Percentiles rank a stretch among this genome's conserved stretches.
phyloP scores from a whole-genome alignment of 768 basidiomycete species.

The Gelatoporia subvermispora region DNA sequence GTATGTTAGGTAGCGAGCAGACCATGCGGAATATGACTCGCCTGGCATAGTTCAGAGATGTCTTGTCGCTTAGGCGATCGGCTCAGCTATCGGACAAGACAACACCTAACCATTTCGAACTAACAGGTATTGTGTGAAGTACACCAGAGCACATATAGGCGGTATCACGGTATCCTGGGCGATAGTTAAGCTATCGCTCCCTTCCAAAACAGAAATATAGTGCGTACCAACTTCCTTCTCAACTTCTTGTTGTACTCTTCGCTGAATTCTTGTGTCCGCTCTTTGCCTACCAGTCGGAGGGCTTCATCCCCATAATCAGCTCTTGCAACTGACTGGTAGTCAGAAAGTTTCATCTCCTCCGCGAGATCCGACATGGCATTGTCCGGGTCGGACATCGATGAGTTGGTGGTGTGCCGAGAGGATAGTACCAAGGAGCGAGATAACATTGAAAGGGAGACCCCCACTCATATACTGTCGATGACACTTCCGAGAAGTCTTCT shows the following conservation, averaged over 20 bases:
- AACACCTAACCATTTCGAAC: slow-evolving; percentile 9
- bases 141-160: slow-evolving; percentile 56
- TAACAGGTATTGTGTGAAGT: slow-evolving; percentile 64
- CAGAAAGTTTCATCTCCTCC: no score
- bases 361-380: no score
- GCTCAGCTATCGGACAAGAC: neutral
- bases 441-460: no score
- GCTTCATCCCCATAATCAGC: slow-evolving; percentile 50
- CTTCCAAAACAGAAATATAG: no score
- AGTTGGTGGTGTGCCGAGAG: no score
- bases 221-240: slow-evolving; percentile 51
- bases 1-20: neutral
- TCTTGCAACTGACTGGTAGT: no score
- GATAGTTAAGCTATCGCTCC: no score
- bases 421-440: no score
- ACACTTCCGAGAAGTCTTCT: no score
- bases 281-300: slow-evolving; percentile 50
- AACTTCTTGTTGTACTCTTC: slow-evolving; percentile 58
- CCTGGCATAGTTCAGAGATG: slow-evolving; percentile 66
- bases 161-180: slow-evolving; percentile 48
- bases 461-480: no score
- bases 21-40: slow-evolving; percentile 11
- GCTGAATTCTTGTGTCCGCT: slow-evolving; percentile 46
- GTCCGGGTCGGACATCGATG: no score
- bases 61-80: slow-evolving; percentile 49